Conservation (phyloP, 345 rosid genomes). For the Sisymbrium altissimum region DNA sequence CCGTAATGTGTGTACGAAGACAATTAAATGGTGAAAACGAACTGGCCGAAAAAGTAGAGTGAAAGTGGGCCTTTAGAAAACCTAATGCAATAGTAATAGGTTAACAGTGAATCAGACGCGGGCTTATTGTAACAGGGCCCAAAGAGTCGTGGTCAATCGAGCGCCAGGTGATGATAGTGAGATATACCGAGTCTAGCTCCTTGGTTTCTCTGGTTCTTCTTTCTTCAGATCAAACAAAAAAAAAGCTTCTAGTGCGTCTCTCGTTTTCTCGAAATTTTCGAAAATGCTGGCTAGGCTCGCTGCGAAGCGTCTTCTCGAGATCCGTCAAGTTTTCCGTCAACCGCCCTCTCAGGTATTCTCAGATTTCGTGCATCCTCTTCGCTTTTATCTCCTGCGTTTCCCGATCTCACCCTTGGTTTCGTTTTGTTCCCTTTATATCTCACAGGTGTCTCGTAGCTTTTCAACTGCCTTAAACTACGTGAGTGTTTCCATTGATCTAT, state of each 20-base stretch:
- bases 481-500: conserved; percentile 28
- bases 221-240: conserved; percentile 20
- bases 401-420: conserved; percentile 23
- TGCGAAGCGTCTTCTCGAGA: conserved; percentile 68
- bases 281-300: conserved; percentile 85
- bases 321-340: conserved; percentile 72
- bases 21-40: too few relatives aligned
- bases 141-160: background rate
- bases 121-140: conserved; percentile 12
- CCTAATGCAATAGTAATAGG: background rate
- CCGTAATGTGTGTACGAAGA: too few relatives aligned
- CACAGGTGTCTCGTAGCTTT: conserved; percentile 59
- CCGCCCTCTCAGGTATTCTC: conserved; percentile 49
- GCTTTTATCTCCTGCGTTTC: background rate
- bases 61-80: too few relatives aligned
- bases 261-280: conserved; percentile 7
- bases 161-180: conserved; percentile 21
- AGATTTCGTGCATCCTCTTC: background rate
- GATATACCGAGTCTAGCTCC: conserved; percentile 6
- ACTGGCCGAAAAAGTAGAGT: too few relatives aligned
- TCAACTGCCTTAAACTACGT: conserved; percentile 94
- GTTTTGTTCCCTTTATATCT: background rate
- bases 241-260: conserved; percentile 12
- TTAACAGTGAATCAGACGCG: background rate
- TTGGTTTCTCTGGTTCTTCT: background rate